These are phyloP conservation scores for Curvularia eragrostidis DNA, from an alignment of 2,329 filamentous ascomycete genomes.

Conservation along the genomic window DNA sequence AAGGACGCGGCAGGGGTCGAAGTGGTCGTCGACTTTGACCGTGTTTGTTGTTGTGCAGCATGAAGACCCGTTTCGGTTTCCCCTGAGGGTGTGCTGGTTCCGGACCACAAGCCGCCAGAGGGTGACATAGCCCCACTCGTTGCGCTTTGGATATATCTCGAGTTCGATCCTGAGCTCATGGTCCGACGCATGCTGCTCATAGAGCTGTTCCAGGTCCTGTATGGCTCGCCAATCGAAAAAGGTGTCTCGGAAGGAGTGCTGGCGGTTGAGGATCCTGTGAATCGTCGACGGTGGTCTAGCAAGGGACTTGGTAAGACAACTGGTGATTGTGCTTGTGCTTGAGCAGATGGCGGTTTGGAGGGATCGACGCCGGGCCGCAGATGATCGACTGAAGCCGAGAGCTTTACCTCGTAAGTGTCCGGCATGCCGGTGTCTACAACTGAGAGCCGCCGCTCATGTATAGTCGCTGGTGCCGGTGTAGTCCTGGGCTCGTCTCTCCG, in stretches of 20 bases:
- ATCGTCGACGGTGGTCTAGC: slow-evolving; percentile 30
- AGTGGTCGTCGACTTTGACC: slow-evolving; percentile 20
- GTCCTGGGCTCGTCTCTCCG: slow-evolving; percentile 38
- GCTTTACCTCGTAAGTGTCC: slow-evolving; percentile 74
- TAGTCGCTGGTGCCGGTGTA: slow-evolving; percentile 26
- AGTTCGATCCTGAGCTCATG: slow-evolving; percentile 41
- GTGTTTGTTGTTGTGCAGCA: slow-evolving; percentile 35
- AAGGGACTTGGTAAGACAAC: slow-evolving; percentile 38
- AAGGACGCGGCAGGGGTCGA: slow-evolving; percentile 12
- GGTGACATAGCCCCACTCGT: slow-evolving; percentile 32
- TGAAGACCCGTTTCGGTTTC: slow-evolving; percentile 46
- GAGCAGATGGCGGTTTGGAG: slow-evolving; percentile 28
- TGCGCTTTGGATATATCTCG: slow-evolving; percentile 28
- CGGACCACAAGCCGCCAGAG: slow-evolving; percentile 51
- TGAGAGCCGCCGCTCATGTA: slow-evolving; percentile 47
- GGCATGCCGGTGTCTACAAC: slow-evolving; percentile 54
- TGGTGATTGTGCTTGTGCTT: slow-evolving; percentile 40
- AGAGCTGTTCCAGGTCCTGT: slow-evolving; percentile 45
- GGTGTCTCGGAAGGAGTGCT: slow-evolving; percentile 42
- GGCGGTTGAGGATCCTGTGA: slow-evolving; percentile 28
- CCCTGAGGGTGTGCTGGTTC: slow-evolving; percentile 26
- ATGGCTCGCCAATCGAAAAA: slow-evolving; percentile 39
- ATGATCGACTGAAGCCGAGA: slow-evolving; percentile 79
- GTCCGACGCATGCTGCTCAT: slow-evolving; percentile 52
- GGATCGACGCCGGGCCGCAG: slow-evolving; percentile 62